These are phyloP conservation scores for Diaporthe nobilis DNA, from an alignment of 2,329 filamentous ascomycete species.

Conservation along the genomic window DNA sequence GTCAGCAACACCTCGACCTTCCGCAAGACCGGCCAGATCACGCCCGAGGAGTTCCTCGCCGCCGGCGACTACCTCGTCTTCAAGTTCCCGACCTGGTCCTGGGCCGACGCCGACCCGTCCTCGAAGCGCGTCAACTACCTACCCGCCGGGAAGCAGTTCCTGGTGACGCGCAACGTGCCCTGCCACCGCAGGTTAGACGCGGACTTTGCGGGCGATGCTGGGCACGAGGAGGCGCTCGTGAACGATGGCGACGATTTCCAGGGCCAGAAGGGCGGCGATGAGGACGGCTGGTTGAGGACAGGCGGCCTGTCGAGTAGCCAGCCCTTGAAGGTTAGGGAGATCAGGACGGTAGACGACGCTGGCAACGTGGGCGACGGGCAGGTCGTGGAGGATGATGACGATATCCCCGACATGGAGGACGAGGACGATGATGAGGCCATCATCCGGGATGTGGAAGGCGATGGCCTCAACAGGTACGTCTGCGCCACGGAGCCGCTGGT, in stretches of 20 bases:
- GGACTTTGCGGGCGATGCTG: slow-evolving; percentile 90
- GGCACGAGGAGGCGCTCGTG: slow-evolving; percentile 88
- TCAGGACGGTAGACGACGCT: slow-evolving; percentile 89
- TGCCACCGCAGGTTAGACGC: slow-evolving; percentile 93
- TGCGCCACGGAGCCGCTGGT: neutral
- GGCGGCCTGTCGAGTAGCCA: slow-evolving; percentile 83
- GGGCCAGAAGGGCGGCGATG: slow-evolving; percentile 68
- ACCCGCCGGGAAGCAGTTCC: slow-evolving; percentile 91
- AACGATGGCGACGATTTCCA: slow-evolving; percentile 79
- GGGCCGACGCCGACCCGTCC: slow-evolving; percentile 89
- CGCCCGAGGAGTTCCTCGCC: slow-evolving; percentile 94
- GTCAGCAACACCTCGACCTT: slow-evolving; percentile 94
- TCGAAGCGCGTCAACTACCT: slow-evolving; percentile 85
- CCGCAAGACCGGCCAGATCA: slow-evolving; percentile 93
- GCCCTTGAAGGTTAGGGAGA: slow-evolving; percentile 83
- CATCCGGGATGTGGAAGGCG: slow-evolving; percentile 78
- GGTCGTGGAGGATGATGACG: slow-evolving; percentile 79
- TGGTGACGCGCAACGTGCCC: slow-evolving; percentile 94
- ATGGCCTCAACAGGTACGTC: slow-evolving; percentile 61
- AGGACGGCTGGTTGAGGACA: slow-evolving; percentile 93
- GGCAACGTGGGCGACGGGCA: slow-evolving; percentile 86
- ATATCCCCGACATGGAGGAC: slow-evolving; percentile 98
- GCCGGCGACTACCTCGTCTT: slow-evolving; percentile 98
- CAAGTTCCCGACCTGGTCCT: slow-evolving; percentile 99
- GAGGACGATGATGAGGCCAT: slow-evolving; percentile 98